Evolutionary conservation across 1,284 basidiomycete species (phyloP).

Genomic region (Ustilago xerochloae): DNA sequence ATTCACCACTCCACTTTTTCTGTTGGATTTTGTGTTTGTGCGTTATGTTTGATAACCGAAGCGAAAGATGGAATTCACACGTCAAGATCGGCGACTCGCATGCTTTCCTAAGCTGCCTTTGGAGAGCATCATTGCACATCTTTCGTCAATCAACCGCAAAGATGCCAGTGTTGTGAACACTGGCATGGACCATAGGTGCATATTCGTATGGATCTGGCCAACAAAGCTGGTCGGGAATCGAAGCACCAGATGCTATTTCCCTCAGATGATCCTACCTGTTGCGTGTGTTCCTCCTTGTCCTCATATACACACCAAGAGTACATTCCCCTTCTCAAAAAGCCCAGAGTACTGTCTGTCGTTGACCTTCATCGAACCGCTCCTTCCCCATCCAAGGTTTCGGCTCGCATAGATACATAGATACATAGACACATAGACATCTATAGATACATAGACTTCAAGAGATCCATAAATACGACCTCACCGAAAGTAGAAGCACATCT

Average conservation of each 20-base stretch:
- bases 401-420: not conserved
- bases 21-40: too few species aligned
- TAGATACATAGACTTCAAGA: not conserved
- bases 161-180: not conserved
- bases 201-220: too few species aligned
- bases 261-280: too few species aligned
- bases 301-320: too few species aligned
- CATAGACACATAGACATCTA: too few species aligned
- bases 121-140: not conserved
- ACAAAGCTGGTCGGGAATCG: too few species aligned
- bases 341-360: not conserved
- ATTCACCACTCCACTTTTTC: not conserved
- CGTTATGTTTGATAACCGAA: not conserved
- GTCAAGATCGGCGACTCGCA: constrained; percentile 34
- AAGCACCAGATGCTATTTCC: too few species aligned
- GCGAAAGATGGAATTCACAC: constrained; percentile 3
- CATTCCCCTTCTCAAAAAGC: not conserved
- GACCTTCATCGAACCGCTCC: not conserved
- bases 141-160: not conserved
- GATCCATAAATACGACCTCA: not conserved
- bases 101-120: constrained; percentile 21
- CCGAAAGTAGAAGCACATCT: too few species aligned
- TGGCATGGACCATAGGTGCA: not conserved
- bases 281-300: too few species aligned
- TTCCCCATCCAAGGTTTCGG: not conserved